phyloP scores from a whole-genome alignment of 768 basidiomycete genomes.

The Ramaria rubella region DNA sequence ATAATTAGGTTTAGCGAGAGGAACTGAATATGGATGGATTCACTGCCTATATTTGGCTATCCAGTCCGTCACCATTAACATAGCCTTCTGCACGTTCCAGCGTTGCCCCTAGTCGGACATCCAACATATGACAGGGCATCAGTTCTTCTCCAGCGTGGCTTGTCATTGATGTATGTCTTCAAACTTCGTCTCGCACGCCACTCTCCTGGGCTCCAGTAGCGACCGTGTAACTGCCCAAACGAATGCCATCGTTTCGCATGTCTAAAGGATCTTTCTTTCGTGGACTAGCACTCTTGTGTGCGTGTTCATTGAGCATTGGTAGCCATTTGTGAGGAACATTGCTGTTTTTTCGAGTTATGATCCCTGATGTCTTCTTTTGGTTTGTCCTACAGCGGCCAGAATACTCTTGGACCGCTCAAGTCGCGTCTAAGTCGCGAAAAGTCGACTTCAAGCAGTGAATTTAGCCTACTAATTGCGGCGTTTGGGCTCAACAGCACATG shows the following conservation, averaged over 20 bases:
- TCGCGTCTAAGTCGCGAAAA: conserved; percentile 60
- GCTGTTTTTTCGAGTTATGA: neutral
- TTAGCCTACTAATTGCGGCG: conserved; percentile 69
- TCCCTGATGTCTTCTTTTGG: neutral
- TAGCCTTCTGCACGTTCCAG: no score
- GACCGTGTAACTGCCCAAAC: neutral
- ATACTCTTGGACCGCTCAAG: conserved; percentile 76
- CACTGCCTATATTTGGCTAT: no score
- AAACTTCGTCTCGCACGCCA: no score
- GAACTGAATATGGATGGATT: no score
- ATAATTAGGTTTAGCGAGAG: no score
- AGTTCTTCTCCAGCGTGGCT: no score
- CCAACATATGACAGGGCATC: no score
- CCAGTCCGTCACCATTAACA: no score
- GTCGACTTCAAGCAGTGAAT: conserved; percentile 71
- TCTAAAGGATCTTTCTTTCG: conserved; percentile 35
- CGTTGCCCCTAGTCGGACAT: no score
- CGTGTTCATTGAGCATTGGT: conserved; percentile 67
- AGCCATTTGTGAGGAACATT: conserved; percentile 58
- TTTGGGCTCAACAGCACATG: conserved; percentile 68
- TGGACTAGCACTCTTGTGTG: conserved; percentile 57
- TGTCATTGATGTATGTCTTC: no score
- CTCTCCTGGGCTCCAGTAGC: neutral
- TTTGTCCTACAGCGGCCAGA: conserved; percentile 44
- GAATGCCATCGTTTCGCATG: neutral